Conservation (phyloP, 2,329 filamentous ascomycete species). For the Juglanconis juglandina region DNA sequence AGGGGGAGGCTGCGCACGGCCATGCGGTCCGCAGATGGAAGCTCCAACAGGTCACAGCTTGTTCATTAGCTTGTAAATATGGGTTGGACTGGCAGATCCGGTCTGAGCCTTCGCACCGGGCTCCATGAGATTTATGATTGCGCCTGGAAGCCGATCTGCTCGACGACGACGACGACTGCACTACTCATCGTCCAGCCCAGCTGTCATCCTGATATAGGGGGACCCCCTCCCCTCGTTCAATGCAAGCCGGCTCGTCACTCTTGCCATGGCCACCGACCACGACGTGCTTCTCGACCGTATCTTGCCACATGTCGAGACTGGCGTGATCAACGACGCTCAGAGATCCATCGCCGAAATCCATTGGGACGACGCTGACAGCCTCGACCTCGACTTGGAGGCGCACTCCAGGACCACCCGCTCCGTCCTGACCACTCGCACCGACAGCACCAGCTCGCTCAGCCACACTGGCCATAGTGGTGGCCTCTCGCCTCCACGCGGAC, state of each 20-base stretch:
- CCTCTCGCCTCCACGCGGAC: slow-evolving; percentile 10
- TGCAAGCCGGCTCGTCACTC: not conserved
- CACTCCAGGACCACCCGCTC: slow-evolving; percentile 1
- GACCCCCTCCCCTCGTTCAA: not conserved
- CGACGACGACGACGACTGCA: not conserved
- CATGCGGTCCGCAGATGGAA: no score
- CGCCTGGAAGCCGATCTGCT: no score
- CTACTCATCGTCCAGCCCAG: not conserved
- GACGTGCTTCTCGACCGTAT: slow-evolving; percentile 7
- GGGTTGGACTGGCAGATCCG: no score
- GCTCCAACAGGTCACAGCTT: no score
- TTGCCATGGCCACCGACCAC: slow-evolving; percentile 10
- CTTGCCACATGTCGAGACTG: slow-evolving; percentile 1
- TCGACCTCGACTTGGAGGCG: not conserved
- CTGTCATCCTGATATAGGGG: not conserved
- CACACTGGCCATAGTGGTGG: slow-evolving; percentile 7
- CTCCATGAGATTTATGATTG: no score
- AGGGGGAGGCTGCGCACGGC: no score
- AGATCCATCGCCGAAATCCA: slow-evolving; percentile 4
- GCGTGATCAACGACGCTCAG: slow-evolving; percentile 11
- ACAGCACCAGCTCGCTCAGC: slow-evolving; percentile 8
- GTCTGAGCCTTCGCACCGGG: no score
- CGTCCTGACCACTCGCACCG: not conserved
- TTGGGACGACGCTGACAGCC: slow-evolving; percentile 12
- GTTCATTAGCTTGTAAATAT: no score